A percentile compares a stretch with the other conserved stretches of the same genome.
Conservation (phyloP, 352 stramenopile genomes). For the Globisporangium orthogonon region DNA sequence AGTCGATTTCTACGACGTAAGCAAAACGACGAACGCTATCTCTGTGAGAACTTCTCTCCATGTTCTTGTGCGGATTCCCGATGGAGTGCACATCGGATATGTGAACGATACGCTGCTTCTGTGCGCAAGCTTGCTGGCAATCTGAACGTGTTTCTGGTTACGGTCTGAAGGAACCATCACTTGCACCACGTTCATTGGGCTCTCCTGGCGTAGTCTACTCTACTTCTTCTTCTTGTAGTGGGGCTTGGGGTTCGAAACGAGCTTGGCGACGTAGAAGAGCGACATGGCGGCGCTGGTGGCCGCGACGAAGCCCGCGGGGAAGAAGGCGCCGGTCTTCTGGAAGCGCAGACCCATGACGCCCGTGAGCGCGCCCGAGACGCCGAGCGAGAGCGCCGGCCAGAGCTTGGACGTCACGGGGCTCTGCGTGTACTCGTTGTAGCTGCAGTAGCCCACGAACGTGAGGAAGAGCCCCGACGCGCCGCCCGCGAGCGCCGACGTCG, state of each 20-base stretch:
- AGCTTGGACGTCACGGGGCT: slow-evolving; percentile 74
- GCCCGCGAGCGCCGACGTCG: slow-evolving; percentile 55
- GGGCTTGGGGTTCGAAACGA: slow-evolving; percentile 59
- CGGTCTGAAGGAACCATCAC: too few relatives aligned
- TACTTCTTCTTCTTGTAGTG: slow-evolving; percentile 79
- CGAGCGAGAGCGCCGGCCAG: slow-evolving; percentile 60
- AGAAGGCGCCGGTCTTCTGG: slow-evolving; percentile 68
- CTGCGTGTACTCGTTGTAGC: slow-evolving; percentile 82
- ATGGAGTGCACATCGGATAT: too few relatives aligned
- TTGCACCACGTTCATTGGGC: too few relatives aligned
- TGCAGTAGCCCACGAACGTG: slow-evolving; percentile 77
- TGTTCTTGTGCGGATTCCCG: too few relatives aligned
- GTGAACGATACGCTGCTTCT: too few relatives aligned
- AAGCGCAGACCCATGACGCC: slow-evolving; percentile 73
- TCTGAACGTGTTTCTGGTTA: too few relatives aligned
- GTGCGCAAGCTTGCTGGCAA: too few relatives aligned
- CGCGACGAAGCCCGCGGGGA: slow-evolving; percentile 58
- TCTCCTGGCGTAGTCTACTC: background rate
- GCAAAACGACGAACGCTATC: too few relatives aligned
- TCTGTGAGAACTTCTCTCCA: too few relatives aligned
- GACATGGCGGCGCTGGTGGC: slow-evolving; percentile 67
- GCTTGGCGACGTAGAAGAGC: slow-evolving; percentile 73
- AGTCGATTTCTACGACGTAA: too few relatives aligned
- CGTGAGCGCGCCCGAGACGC: slow-evolving; percentile 59
- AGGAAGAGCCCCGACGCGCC: slow-evolving; percentile 62